phyloP scores from a whole-genome alignment of 805 yeast species.

The Nakazawaea molendinolei region DNA sequence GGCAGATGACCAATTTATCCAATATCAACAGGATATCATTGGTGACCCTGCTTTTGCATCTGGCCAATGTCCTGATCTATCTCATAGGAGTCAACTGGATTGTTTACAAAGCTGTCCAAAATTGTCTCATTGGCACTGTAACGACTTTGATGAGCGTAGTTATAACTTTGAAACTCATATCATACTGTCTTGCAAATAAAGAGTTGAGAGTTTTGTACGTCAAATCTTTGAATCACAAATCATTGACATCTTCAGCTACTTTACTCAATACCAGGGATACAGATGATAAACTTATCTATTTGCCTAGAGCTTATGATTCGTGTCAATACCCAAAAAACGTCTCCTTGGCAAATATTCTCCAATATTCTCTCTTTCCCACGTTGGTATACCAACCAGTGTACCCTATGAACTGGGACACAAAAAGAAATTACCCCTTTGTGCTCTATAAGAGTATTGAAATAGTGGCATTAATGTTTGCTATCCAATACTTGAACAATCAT shows the following conservation, averaged over 20 bases:
- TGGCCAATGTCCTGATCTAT: constrained; percentile 21
- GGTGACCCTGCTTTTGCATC: constrained; percentile 21
- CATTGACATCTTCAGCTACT: neutral
- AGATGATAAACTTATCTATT: constrained; percentile 9
- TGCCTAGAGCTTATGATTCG: constrained; percentile 26
- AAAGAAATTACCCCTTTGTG: constrained; percentile 24
- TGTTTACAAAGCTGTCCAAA: constrained; percentile 27
- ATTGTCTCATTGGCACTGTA: constrained; percentile 36
- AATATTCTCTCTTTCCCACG: constrained; percentile 41
- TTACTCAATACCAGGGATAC: neutral
- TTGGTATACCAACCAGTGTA: constrained; percentile 42
- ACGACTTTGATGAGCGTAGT: constrained; percentile 34
- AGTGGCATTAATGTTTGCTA: constrained; percentile 20
- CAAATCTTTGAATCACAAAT: constrained; percentile 9
- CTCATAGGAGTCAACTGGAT: constrained; percentile 22
- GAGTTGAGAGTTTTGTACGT: constrained; percentile 31
- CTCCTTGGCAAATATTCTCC: constrained; percentile 25
- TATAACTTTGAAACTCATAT: constrained; percentile 31
- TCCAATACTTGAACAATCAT: constrained; percentile 32
- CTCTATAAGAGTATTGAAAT: constrained; percentile 29
- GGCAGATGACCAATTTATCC: neutral
- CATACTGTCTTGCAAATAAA: constrained; percentile 37
- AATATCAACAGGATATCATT: neutral
- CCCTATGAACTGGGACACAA: constrained; percentile 25
- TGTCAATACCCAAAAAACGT: constrained; percentile 34